Evolutionary conservation across 192 early-diverging fungal genomes (phyloP).

Genomic region (Rhizoclosmatium globosum): DNA sequence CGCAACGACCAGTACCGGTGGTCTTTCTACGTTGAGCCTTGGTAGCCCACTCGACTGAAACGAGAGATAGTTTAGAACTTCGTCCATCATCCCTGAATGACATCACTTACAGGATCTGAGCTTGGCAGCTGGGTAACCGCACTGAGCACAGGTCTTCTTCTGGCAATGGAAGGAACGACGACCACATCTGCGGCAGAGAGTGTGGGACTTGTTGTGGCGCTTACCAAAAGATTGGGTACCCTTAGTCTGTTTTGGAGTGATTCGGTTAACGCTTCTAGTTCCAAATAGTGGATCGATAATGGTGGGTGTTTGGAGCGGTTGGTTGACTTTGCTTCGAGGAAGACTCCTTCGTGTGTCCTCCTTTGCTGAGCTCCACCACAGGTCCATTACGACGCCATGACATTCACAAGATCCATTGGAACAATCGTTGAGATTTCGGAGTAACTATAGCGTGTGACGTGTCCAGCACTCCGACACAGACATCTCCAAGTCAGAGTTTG

Average conservation of each 20-base stretch:
- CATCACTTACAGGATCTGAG: slow-evolving; percentile 82
- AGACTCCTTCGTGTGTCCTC: too few species aligned
- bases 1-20: slow-evolving; percentile 98
- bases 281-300: neutral
- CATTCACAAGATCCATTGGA: too few species aligned
- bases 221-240: slow-evolving; percentile 99
- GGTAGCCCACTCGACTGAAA: slow-evolving; percentile 88
- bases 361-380: too few species aligned
- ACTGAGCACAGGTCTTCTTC: slow-evolving; percentile 99
- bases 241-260: slow-evolving; percentile 77
- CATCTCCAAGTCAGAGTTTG: too few species aligned
- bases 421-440: too few species aligned
- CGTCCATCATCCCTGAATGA: neutral
- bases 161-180: slow-evolving; percentile 98
- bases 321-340: too few species aligned
- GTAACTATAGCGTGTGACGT: too few species aligned
- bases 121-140: slow-evolving; percentile 98
- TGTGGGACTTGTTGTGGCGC: slow-evolving; percentile 99
- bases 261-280: neutral
- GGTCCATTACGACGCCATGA: too few species aligned
- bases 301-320: too few species aligned
- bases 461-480: too few species aligned
- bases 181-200: slow-evolving; percentile 97
- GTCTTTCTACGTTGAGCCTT: slow-evolving; percentile 99
- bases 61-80: slow-evolving; percentile 4